Conservation (phyloP, 257 asterid genomes). For the Fraxinus americana region DNA sequence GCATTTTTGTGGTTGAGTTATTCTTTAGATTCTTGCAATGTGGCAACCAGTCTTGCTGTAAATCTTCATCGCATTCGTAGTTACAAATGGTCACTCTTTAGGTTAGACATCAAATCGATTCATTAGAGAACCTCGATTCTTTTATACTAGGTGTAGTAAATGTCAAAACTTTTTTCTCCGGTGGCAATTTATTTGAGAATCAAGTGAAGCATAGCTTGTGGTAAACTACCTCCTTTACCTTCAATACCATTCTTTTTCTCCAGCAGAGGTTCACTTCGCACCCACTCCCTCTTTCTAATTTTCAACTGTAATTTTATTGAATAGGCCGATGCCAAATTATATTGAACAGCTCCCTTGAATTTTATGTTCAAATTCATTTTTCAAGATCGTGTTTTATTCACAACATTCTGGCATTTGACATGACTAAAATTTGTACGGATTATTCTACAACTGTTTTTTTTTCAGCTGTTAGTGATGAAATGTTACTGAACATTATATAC, state of each 20-base stretch:
- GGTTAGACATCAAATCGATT: constrained; percentile 42
- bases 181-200: background rate
- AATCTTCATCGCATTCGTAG: constrained; percentile 39
- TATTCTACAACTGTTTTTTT: too few relatives aligned
- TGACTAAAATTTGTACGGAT: too few relatives aligned
- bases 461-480: too few relatives aligned
- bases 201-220: constrained; percentile 12
- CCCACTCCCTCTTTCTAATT: too few relatives aligned
- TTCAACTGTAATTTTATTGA: too few relatives aligned
- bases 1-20: constrained; percentile 3
- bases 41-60: constrained; percentile 40
- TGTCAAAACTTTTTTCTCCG: background rate
- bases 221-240: background rate
- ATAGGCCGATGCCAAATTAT: too few relatives aligned
- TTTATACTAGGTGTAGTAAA: constrained; percentile 18
- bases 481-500: too few relatives aligned
- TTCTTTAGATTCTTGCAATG: constrained; percentile 35
- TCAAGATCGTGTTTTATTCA: too few relatives aligned
- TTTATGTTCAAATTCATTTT: too few relatives aligned
- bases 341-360: too few relatives aligned
- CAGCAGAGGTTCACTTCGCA: too few relatives aligned
- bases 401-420: too few relatives aligned
- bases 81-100: constrained; percentile 43
- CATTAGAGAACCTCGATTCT: constrained; percentile 37
- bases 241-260: background rate